Conservation (phyloP, 768 basidiomycete genomes). For the Leccinum boreale region DNA sequence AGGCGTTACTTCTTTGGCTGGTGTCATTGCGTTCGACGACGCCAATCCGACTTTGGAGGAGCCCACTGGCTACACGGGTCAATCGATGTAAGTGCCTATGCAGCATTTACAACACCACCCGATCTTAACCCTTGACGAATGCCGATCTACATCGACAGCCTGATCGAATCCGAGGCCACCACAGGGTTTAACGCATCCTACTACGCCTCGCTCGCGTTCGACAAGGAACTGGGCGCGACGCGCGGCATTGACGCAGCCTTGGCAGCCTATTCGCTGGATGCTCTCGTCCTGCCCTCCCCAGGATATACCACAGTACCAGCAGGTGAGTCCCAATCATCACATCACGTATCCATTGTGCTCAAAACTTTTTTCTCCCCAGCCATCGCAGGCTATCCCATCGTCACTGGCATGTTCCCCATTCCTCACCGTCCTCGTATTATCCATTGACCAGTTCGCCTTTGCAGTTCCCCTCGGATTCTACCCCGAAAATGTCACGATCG, state of each 20-base stretch:
- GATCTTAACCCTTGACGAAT: too few species aligned
- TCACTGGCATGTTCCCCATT: slow-evolving; percentile 24
- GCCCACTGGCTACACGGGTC: slow-evolving; percentile 31
- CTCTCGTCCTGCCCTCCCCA: slow-evolving; percentile 44
- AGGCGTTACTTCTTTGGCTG: slow-evolving; percentile 55
- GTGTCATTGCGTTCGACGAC: slow-evolving; percentile 55
- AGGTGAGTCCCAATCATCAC: slow-evolving; percentile 2
- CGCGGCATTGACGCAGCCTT: slow-evolving; percentile 55
- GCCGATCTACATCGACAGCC: slow-evolving; percentile 2
- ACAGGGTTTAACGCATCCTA: slow-evolving; percentile 33
- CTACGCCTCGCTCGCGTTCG: slow-evolving; percentile 42
- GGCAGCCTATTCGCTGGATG: slow-evolving; percentile 43
- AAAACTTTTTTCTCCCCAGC: slow-evolving; percentile 11
- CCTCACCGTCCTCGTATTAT: not conserved
- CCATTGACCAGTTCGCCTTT: not conserved
- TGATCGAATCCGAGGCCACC: slow-evolving; percentile 25
- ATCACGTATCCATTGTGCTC: not conserved
- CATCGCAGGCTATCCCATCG: slow-evolving; percentile 35
- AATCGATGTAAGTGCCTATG: slow-evolving; percentile 34
- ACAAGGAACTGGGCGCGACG: slow-evolving; percentile 47
- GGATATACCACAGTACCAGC: slow-evolving; percentile 20
- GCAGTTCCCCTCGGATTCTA: slow-evolving; percentile 39
- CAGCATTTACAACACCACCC: not conserved
- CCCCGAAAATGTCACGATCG: slow-evolving; percentile 30
- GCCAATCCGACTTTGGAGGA: slow-evolving; percentile 49